Evolutionary conservation across 768 basidiomycete species (phyloP), one percentile per base, ranked within the genome.

Genomic region (Trametes cubensis): DNA sequence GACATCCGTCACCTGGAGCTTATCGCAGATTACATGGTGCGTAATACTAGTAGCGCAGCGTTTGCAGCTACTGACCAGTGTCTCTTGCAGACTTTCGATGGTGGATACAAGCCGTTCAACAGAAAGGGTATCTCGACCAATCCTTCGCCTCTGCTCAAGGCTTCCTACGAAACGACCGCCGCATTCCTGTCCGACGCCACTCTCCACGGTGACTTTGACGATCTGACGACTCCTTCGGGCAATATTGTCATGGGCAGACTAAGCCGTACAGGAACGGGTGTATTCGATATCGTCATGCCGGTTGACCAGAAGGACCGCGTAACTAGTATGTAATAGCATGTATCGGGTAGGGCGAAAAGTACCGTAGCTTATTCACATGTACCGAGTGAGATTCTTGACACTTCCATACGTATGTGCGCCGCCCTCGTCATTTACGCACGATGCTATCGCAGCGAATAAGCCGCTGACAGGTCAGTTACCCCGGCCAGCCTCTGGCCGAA

Each of bases 11-110:
- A 99, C 79, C 80, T 98, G 50, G 94, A 96, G 69, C 81, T 99
- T 65, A 97, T 99, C 73, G 97, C 97, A 15, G 97, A 99, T 75
- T 99, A 98, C 74, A 99, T 99, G 97, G 96, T 96, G 70, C 67
- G 89, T 71, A 58, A 34, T 49, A 51, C 41, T 30, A 41, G 54
- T 60, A 30, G 41, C 42, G 23, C 41, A 13, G 2, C 14, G 26
- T 26, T 26, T 50, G 39, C 21, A 10, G 14, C 23, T 23, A n/a
- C 41, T 41, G 11, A 21, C 51, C 23, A 48, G n/a, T 26, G 13
- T 40, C 39, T 21, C 53, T 60, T 55, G 23, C 56, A 98, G 96
- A 98, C 97, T 0, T 98, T 94, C 73, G 95, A 98, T 58, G 97
- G 97, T 30, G 94, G 90, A 28, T 99, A 95, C 81, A 96, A 93